Evolutionary conservation across 2,329 filamentous ascomycete genomes (phyloP).

Genomic region (Phialophora tarda): DNA sequence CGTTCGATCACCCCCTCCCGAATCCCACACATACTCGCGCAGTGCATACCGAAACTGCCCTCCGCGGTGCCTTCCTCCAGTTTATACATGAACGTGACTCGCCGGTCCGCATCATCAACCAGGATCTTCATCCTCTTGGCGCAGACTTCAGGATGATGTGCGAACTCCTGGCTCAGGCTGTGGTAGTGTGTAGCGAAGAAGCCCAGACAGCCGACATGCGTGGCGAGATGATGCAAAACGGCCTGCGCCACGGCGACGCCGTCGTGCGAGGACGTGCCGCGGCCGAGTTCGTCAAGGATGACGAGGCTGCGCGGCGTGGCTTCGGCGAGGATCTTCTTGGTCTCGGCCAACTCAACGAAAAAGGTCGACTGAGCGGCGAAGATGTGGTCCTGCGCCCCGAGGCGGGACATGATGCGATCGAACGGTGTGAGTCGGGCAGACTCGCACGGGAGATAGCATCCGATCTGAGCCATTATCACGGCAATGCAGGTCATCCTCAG

Average conservation of each 20-base stretch:
- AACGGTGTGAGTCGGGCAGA: conserved; percentile 85
- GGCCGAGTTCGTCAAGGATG: conserved; percentile 93
- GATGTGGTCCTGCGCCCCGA: conserved; percentile 98
- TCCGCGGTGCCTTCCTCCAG: conserved; percentile 92
- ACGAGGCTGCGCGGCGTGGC: conserved; percentile 92
- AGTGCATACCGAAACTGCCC: conserved; percentile 98
- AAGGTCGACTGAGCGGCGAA: conserved; percentile 98
- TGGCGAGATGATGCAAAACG: conserved; percentile 93
- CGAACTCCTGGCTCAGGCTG: conserved; percentile 88
- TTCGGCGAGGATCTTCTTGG: conserved; percentile 95
- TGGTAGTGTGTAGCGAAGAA: conserved; percentile 99
- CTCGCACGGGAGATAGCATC: conserved; percentile 84
- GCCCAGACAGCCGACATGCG: conserved; percentile 88
- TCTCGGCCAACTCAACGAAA: conserved; percentile 96
- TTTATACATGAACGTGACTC: conserved; percentile 96
- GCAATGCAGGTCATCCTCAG: conserved; percentile 96
- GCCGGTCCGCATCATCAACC: conserved; percentile 80
- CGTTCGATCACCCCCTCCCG: conserved; percentile 78
- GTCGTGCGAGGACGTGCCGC: conserved; percentile 93
- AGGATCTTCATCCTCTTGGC: conserved; percentile 92
- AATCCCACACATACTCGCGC: conserved; percentile 97
- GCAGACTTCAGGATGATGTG: conserved; percentile 82
- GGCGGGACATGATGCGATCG: conserved; percentile 97
- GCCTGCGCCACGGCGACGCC: conserved; percentile 96
- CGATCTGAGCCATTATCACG: conserved; percentile 96